These are phyloP conservation scores for Hyphodiscus hymeniophilus DNA, from an alignment of 495 filamentous ascomycete genomes.

Conservation along the genomic window DNA sequence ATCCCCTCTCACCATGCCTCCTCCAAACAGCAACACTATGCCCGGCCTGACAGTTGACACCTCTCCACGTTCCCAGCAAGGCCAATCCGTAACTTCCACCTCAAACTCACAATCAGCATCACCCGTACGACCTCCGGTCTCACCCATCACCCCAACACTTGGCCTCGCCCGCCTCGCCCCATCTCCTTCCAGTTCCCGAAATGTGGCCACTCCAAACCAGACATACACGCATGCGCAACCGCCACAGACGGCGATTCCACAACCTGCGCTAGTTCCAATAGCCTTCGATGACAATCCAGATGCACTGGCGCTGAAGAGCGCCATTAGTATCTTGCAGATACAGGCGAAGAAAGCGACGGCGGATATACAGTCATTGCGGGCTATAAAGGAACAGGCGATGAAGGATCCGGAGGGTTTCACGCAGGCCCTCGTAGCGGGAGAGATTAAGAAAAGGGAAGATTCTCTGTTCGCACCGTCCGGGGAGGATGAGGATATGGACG, in stretches of 20 bases:
- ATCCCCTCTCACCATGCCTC: not conserved
- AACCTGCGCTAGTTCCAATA: conserved; percentile 56
- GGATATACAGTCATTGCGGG: conserved; percentile 58
- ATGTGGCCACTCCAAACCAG: not conserved
- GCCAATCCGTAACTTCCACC: not conserved
- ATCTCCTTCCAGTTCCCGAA: not conserved
- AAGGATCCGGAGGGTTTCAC: conserved; percentile 62
- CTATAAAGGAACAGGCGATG: conserved; percentile 54
- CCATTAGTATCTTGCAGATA: conserved; percentile 73
- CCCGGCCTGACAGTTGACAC: conserved; percentile 13
- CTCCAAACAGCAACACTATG: conserved; percentile 6
- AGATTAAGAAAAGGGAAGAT: conserved; percentile 30
- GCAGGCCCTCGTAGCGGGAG: conserved; percentile 49
- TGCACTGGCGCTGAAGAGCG: conserved; percentile 70
- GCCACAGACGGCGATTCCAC: conserved; percentile 30
- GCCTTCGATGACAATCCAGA: conserved; percentile 73
- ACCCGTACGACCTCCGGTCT: conserved; percentile 15
- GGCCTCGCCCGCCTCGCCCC: conserved; percentile 15
- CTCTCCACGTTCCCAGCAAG: not conserved
- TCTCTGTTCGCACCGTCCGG: conserved; percentile 12
- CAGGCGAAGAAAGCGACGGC: conserved; percentile 67
- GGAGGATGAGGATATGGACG: conserved; percentile 30
- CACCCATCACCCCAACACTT: conserved; percentile 19
- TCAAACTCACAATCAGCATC: conserved; percentile 10
- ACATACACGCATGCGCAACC: conserved; percentile 33